Conservation (phyloP, 805 yeast species). For the Saccharomyces mikatae region DNA sequence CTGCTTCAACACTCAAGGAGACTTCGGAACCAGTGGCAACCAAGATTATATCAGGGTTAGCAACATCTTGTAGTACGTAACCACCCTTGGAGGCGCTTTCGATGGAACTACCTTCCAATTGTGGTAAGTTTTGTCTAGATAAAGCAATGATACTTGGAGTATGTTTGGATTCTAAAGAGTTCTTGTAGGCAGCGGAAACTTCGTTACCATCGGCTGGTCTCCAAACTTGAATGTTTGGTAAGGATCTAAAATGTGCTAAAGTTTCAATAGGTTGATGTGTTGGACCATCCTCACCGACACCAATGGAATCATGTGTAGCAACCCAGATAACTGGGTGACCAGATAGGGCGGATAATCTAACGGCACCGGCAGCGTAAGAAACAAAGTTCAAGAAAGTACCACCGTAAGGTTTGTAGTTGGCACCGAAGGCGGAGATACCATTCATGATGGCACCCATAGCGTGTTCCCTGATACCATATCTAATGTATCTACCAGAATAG, state of each 20-base stretch:
- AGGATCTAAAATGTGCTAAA: slow-evolving; percentile 76
- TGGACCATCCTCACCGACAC: slow-evolving; percentile 90
- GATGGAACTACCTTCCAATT: slow-evolving; percentile 83
- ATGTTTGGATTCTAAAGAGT: slow-evolving; percentile 48
- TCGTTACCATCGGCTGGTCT: slow-evolving; percentile 94
- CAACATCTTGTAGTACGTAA: slow-evolving; percentile 58
- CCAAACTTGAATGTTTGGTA: slow-evolving; percentile 78
- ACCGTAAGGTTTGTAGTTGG: slow-evolving; percentile 83
- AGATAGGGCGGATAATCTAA: slow-evolving; percentile 75
- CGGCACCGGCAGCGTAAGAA: slow-evolving; percentile 79
- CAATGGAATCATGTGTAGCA: slow-evolving; percentile 86
- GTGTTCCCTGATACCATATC: slow-evolving; percentile 98
- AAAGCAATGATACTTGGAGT: slow-evolving; percentile 73
- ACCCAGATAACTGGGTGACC: slow-evolving; percentile 81
- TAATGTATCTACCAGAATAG: slow-evolving; percentile 85
- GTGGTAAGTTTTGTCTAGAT: slow-evolving; percentile 85
- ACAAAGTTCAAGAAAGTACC: slow-evolving; percentile 97
- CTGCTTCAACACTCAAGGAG: slow-evolving; percentile 69
- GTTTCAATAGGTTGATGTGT: slow-evolving; percentile 91
- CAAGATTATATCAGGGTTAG: slow-evolving; percentile 61
- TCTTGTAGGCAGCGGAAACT: slow-evolving; percentile 72
- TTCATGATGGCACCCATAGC: slow-evolving; percentile 98
- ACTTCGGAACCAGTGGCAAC: slow-evolving; percentile 94
- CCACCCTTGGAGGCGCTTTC: slow-evolving; percentile 96
- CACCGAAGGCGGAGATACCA: slow-evolving; percentile 88